Percentiles rank a stretch among this genome's conserved stretches.
Evolutionary conservation across 108 stramenopile species (phyloP).

Genomic region (Thalassiosira profunda): DNA sequence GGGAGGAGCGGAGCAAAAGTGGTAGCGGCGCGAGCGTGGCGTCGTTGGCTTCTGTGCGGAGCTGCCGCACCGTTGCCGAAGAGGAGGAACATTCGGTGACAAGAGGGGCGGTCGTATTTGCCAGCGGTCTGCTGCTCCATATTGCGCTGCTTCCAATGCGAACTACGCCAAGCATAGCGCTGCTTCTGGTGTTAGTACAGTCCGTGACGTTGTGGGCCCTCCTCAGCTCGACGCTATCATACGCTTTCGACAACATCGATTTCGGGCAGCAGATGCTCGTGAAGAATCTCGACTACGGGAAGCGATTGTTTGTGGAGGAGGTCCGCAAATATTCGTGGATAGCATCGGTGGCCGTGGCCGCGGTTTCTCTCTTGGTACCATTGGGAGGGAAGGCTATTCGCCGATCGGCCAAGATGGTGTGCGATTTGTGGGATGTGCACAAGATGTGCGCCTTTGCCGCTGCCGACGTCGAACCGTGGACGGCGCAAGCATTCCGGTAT

Average conservation of each 20-base stretch:
- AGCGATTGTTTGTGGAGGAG: constrained; percentile 14
- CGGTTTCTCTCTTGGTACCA: constrained; percentile 10
- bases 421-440: neutral
- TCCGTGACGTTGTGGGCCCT: constrained; percentile 19
- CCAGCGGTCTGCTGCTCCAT: neutral
- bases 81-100: no score
- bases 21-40: neutral
- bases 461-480: constrained; percentile 15
- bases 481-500: neutral
- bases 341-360: constrained; percentile 1
- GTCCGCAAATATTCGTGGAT: constrained; percentile 25
- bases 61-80: no score
- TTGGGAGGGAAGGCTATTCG: no score
- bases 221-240: constrained; percentile 10
- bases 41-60: no score
- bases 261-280: constrained; percentile 41
- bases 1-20: neutral
- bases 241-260: constrained; percentile 43
- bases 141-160: neutral
- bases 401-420: neutral
- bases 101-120: no score
- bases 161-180: neutral
- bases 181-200: constrained; percentile 23
- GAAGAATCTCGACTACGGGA: constrained; percentile 32
- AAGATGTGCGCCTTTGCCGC: no score